A percentile compares a stretch with the other conserved stretches of the same genome.
These are phyloP conservation scores for Oxalis stricta DNA, from an alignment of 441 rosid species.

Conservation along the genomic window DNA sequence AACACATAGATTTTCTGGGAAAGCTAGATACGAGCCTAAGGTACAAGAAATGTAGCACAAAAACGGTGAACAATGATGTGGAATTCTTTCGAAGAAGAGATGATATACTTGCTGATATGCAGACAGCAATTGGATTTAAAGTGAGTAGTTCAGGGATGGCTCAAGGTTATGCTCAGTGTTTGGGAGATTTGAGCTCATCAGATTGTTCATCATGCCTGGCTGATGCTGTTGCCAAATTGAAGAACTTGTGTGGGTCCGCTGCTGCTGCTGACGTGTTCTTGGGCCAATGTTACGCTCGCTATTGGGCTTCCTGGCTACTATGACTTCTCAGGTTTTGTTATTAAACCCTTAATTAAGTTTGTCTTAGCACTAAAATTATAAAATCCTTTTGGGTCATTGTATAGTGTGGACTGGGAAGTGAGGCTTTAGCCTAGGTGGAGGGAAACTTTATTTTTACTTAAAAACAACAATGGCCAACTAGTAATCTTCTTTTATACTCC, in stretches of 20 bases:
- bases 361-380: too few relatives aligned
- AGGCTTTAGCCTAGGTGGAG: neutral
- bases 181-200: constrained; percentile 36
- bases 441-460: neutral
- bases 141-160: constrained; percentile 75
- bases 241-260: constrained; percentile 49
- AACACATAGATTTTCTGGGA: constrained; percentile 39
- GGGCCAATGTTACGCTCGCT: constrained; percentile 51
- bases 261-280: constrained; percentile 56
- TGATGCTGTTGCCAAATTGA: constrained; percentile 33
- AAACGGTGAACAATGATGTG: constrained; percentile 24
- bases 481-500: constrained; percentile 18
- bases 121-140: constrained; percentile 36
- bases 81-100: constrained; percentile 48
- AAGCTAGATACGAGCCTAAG: constrained; percentile 33
- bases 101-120: constrained; percentile 43
- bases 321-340: constrained; percentile 28
- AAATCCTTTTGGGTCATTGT: too few relatives aligned
- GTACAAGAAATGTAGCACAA: constrained; percentile 50
- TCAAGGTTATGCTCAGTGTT: constrained; percentile 57
- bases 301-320: constrained; percentile 84
- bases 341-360: neutral
- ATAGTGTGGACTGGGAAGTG: too few relatives aligned
- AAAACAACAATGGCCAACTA: constrained; percentile 6
- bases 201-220: constrained; percentile 45